Base-by-base conservation (phyloP, 1,284 basidiomycete species). In the Veloboletus limbatus region DNA sequence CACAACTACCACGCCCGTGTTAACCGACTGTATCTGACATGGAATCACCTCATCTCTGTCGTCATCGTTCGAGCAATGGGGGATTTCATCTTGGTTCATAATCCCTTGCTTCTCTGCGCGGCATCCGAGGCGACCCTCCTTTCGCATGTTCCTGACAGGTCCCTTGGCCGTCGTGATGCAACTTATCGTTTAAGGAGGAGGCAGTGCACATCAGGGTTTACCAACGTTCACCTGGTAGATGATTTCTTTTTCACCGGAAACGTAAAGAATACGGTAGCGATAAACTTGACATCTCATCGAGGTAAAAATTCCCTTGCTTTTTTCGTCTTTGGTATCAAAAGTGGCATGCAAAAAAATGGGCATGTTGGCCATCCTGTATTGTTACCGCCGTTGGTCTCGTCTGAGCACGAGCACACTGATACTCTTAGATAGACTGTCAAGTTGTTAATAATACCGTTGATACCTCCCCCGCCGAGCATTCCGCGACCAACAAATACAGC, bases 81-180 rank as follows among this genome's bases (percentile, higher is more conserved):
- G 24, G 16, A 30, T 27, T 6, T 30, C 21, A 10, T 52, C 27
- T 50, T 40, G 33, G 25, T 37, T 9, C 43, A 42, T 10, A 41
- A 43, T 45, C 24, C 39, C 16, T 39, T 21, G 6, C 40, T 47
- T 48, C 47, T 45, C 17, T 52, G 63, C 60, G 60, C 60, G 65
- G 65, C 16, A 38, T 65, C 60, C 63, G 65, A 67, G 62, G 65
- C 38, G 45, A 51, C 57, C 41, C 48, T 45, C 48, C 36, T 44
- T 49, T 38, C 28, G 20, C 37, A 11, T 46, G 62, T 65, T 60
- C 63, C 59, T 66, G 47, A 47, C 45, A 43, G 47, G 41, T 17
- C 52, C 51, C 57, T 51, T 52, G 51, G 28, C 48, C n/a, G 50
- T 55, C 49, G 55, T 54, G 49, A 67, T 64, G 51, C 50, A 58